phyloP scores from a whole-genome alignment of 2,329 filamentous ascomycete species.

The Corinectria fuckeliana region DNA sequence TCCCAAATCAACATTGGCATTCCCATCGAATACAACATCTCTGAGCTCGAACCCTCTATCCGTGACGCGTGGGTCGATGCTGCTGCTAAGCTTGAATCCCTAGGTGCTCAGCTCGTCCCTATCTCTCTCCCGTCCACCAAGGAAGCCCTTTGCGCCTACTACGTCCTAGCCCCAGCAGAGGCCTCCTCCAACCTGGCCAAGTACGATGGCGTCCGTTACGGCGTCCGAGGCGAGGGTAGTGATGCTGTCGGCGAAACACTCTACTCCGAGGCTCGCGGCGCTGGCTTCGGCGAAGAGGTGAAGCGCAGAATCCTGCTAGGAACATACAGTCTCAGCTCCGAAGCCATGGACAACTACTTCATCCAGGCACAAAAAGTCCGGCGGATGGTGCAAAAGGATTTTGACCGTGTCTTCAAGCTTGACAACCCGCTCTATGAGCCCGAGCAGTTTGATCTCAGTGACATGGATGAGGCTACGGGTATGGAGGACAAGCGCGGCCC shows the following conservation, averaged over 20 bases:
- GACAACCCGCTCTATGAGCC: slow-evolving; percentile 70
- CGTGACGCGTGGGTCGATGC: slow-evolving; percentile 72
- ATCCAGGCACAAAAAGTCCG: slow-evolving; percentile 90
- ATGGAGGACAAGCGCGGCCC: slow-evolving; percentile 64
- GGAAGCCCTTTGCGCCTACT: slow-evolving; percentile 90
- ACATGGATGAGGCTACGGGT: slow-evolving; percentile 60
- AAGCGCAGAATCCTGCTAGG: slow-evolving; percentile 86
- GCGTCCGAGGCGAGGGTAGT: slow-evolving; percentile 59
- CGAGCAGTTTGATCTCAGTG: slow-evolving; percentile 63
- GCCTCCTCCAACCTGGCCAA: slow-evolving; percentile 95
- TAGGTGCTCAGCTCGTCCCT: slow-evolving; percentile 75
- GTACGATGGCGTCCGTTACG: slow-evolving; percentile 96
- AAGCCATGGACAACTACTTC: slow-evolving; percentile 96
- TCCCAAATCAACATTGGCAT: slow-evolving; percentile 58
- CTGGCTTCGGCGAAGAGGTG: slow-evolving; percentile 84
- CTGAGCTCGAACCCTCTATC: slow-evolving; percentile 75
- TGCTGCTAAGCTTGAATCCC: slow-evolving; percentile 62
- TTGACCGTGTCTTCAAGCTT: slow-evolving; percentile 76
- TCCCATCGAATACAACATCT: slow-evolving; percentile 84
- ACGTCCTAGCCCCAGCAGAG: slow-evolving; percentile 92
- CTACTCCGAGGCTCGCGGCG: slow-evolving; percentile 77
- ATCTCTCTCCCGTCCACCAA: slow-evolving; percentile 84
- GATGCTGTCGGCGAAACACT: slow-evolving; percentile 68
- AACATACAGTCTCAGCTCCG: slow-evolving; percentile 86
- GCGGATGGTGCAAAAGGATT: slow-evolving; percentile 83